These are phyloP conservation scores for Auricularia heimuer DNA, from an alignment of 768 basidiomycete species.

Conservation along the genomic window DNA sequence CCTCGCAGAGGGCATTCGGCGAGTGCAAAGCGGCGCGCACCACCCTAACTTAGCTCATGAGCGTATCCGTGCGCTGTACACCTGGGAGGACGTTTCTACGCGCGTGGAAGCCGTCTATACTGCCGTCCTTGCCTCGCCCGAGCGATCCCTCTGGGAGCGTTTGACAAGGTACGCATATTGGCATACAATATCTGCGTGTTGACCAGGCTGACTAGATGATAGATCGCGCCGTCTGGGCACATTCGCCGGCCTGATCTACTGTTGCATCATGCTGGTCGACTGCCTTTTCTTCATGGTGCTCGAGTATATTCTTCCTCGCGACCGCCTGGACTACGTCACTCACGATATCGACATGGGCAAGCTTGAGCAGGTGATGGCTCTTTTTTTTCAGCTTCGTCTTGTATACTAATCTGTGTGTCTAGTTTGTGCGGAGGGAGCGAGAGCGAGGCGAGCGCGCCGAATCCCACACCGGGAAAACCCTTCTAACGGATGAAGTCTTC, in stretches of 20 bases:
- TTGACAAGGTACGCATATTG: conserved; percentile 50
- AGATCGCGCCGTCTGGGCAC: conserved; percentile 72
- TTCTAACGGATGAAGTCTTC: no score
- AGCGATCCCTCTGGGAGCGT: conserved; percentile 67
- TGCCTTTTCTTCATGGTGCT: conserved; percentile 80
- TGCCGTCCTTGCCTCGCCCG: conserved; percentile 47
- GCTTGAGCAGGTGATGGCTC: conserved; percentile 23
- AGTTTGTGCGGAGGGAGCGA: no score
- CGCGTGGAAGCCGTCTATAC: conserved; percentile 81
- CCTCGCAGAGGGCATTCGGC: conserved; percentile 66
- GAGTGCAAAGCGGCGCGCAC: conserved; percentile 57
- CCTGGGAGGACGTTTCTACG: conserved; percentile 69
- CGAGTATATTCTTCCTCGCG: conserved; percentile 75
- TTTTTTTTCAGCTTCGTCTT: background rate
- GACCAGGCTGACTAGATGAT: conserved; percentile 2
- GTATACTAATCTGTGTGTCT: no score
- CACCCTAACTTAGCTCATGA: conserved; percentile 69
- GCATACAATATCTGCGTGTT: background rate
- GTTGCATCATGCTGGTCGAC: conserved; percentile 79
- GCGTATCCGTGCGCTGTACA: conserved; percentile 73
- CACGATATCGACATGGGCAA: conserved; percentile 45
- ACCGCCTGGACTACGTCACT: conserved; percentile 65
- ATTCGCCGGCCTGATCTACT: conserved; percentile 80
- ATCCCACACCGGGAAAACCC: no score
- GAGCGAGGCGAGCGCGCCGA: no score